phyloP scores from a whole-genome alignment of 495 filamentous ascomycete genomes.

The Usnea hakonensis region DNA sequence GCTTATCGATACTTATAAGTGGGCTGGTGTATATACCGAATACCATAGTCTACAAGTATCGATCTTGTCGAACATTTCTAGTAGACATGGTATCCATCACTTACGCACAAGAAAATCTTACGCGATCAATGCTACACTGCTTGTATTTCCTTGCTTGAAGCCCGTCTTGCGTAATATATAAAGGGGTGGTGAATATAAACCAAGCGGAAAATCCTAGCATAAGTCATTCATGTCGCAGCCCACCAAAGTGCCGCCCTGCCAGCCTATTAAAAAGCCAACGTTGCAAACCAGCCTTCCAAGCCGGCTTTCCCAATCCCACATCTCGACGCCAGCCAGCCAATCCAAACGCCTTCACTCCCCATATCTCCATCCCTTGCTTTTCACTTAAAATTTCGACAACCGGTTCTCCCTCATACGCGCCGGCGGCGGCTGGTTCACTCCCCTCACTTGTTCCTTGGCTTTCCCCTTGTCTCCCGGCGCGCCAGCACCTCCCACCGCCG shows the following conservation, averaged over 20 bases:
- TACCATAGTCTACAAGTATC: too few relatives aligned
- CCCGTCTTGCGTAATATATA: neutral
- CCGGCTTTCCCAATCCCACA: neutral
- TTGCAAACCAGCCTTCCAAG: neutral
- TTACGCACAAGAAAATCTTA: neutral
- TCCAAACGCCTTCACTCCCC: neutral
- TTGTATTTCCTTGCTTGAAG: too few relatives aligned
- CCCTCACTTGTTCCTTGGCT: slow-evolving; percentile 11
- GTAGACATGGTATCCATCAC: neutral
- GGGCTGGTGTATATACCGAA: too few relatives aligned
- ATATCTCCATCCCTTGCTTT: neutral
- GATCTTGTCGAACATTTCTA: too few relatives aligned
- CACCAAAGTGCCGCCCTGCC: neutral
- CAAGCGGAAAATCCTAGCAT: neutral
- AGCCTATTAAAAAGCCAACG: neutral
- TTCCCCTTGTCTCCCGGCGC: slow-evolving; percentile 20
- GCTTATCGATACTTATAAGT: too few relatives aligned
- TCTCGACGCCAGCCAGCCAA: neutral
- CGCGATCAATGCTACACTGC: too few relatives aligned
- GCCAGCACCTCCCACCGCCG: neutral
- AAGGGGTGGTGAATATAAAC: neutral
- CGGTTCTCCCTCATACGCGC: slow-evolving; percentile 11
- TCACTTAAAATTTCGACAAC: neutral
- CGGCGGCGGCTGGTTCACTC: slow-evolving; percentile 8
- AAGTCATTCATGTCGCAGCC: neutral